Evolutionary conservation across 306 rosid genomes (phyloP), one percentile per base, ranked within the genome.

Genomic region (Medicago ruthenica): DNA sequence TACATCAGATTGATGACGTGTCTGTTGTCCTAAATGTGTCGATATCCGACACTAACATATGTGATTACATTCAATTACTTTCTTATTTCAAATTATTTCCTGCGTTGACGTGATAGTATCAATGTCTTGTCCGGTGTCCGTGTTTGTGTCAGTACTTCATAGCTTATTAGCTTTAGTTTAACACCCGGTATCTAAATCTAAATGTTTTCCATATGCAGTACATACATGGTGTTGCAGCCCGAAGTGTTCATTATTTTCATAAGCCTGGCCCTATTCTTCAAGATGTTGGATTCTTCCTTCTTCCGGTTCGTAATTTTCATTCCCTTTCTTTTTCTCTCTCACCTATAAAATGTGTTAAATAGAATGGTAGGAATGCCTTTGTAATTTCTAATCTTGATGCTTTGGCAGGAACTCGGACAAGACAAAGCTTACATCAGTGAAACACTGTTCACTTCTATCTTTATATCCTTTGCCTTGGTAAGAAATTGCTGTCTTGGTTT

Each of bases 191-290:
- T 60, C 62, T 57, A 39, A 74, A 57, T 51, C 40, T 51, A 10
- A 10, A 66, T 59, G 47, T 42, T 40, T 87, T 71, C 20, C 74
- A 39, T 79, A 71, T 61, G 18, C 86, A 93, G 98, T 93, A 93
- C 70, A 66, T 91, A 39, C 97, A 93, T 75, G 97, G 93, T 60
- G 77, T 93, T 80, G 98, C 96, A 48, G 98, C 93, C 71, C 93
- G 89, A 27, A 97, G 93, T 71, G 89, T 93, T 82, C 98, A 93
- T 78, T 93, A 89, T 77, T 75, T 93, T 36, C 98, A 91, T 82
- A 88, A 80, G 85, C 98, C 98, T 24, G 97, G 92, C 58, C 93
- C 93, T 51, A 62, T 50, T 27, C 98, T 89, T 72, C 98, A 89
- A 80, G 98, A 93, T 85, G 77, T 86, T 80, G 98, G 97, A 53